These are phyloP conservation scores for Periconia sp. DNA, from an alignment of 2,329 filamentous ascomycete genomes.

Conservation along the genomic window DNA sequence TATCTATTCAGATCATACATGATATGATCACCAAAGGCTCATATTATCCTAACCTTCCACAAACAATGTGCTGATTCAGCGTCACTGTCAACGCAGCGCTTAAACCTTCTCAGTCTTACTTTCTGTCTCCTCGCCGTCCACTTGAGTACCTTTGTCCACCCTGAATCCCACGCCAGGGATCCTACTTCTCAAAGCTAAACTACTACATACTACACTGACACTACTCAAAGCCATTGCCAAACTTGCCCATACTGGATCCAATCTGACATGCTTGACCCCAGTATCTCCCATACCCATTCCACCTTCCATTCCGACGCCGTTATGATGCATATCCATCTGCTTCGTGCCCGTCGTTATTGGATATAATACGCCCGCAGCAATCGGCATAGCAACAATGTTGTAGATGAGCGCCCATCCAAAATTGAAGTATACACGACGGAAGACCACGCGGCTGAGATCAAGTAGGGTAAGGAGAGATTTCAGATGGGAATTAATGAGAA, in stretches of 20 bases:
- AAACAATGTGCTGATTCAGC: no score
- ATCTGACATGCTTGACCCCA: constrained; percentile 61
- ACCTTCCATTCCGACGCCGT: constrained; percentile 36
- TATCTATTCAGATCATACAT: no score
- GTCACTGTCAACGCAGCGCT: no score
- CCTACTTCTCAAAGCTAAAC: constrained; percentile 69
- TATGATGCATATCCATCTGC: constrained; percentile 50
- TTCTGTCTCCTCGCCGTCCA: no score
- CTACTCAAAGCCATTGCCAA: constrained; percentile 93
- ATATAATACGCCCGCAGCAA: constrained; percentile 82
- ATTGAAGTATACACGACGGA: constrained; percentile 81
- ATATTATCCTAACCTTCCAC: no score
- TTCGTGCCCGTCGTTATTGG: constrained; percentile 57
- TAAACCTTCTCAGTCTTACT: no score
- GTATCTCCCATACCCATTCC: constrained; percentile 45
- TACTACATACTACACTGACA: constrained; percentile 86
- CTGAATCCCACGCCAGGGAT: constrained; percentile 54
- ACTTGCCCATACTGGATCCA: constrained; percentile 85
- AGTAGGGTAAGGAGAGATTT: constrained; percentile 74
- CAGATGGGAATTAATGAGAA: constrained; percentile 75
- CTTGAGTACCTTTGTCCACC: constrained; percentile 9
- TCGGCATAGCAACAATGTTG: constrained; percentile 77
- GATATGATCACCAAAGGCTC: no score
- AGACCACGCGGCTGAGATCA: constrained; percentile 72
- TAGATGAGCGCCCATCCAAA: constrained; percentile 87